Conservation (phyloP, 371 early-diverging fungal genomes). For the Syncephalis plumigaleata region DNA sequence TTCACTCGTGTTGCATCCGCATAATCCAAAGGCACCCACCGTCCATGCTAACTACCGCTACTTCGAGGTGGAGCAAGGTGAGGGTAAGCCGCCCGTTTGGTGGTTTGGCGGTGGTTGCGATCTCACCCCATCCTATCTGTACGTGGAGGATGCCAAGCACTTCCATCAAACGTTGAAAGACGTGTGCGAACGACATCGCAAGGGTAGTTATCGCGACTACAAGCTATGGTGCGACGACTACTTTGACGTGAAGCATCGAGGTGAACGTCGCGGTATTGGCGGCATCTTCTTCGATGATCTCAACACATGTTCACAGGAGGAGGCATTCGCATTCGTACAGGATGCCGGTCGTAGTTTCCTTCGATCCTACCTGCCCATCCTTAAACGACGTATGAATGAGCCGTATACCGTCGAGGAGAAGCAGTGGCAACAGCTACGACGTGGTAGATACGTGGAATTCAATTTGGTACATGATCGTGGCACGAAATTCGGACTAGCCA, state of each 20-base stretch:
- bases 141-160: slow-evolving; percentile 57
- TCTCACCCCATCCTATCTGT: slow-evolving; percentile 62
- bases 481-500: slow-evolving; percentile 74
- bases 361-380: slow-evolving; percentile 54
- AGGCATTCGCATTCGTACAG: slow-evolving; percentile 47
- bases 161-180: slow-evolving; percentile 64
- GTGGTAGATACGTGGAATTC: slow-evolving; percentile 83
- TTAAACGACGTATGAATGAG: slow-evolving; percentile 43
- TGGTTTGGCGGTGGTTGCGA: slow-evolving; percentile 88
- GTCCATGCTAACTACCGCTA: slow-evolving; percentile 94
- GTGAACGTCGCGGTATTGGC: slow-evolving; percentile 68
- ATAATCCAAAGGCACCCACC: slow-evolving; percentile 92
- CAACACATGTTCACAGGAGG: slow-evolving; percentile 34
- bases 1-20: slow-evolving; percentile 83
- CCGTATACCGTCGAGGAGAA: slow-evolving; percentile 46
- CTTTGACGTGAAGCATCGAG: slow-evolving; percentile 57
- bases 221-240: slow-evolving; percentile 78
- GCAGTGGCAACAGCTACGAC: slow-evolving; percentile 68
- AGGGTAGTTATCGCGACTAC: slow-evolving; percentile 45
- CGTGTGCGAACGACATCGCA: slow-evolving; percentile 55
- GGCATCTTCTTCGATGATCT: slow-evolving; percentile 83
- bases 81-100: slow-evolving; percentile 36
- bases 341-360: slow-evolving; percentile 56
- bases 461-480: slow-evolving; percentile 79
- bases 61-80: slow-evolving; percentile 62